These are phyloP conservation scores for Ciborinia camelliae DNA, from an alignment of 2,329 filamentous ascomycete genomes.

Conservation along the genomic window DNA sequence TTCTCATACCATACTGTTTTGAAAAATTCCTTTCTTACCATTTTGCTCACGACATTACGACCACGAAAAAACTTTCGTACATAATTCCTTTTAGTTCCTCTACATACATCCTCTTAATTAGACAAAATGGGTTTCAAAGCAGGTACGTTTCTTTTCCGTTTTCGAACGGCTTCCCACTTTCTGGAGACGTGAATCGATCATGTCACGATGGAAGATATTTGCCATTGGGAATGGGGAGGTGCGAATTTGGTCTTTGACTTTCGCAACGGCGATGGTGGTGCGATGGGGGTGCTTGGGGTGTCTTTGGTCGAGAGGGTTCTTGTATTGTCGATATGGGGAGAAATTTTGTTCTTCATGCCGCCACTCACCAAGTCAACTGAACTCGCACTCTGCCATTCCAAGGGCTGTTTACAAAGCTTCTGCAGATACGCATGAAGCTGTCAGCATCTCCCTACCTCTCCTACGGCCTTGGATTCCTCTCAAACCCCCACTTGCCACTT, in stretches of 20 bases:
- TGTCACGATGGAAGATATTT: slow-evolving; percentile 23
- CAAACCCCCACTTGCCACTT: background rate
- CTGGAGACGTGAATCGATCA: slow-evolving; percentile 18
- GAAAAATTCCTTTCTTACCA: background rate
- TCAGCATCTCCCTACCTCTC: background rate
- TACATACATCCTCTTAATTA: slow-evolving; percentile 28
- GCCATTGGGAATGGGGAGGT: slow-evolving; percentile 4
- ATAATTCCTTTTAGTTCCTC: slow-evolving; percentile 5
- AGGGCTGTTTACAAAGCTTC: background rate
- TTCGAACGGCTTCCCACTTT: background rate
- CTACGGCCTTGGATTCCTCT: background rate
- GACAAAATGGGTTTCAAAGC: slow-evolving; percentile 42
- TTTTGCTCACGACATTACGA: slow-evolving; percentile 7
- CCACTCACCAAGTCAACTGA: background rate
- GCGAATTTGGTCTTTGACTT: background rate
- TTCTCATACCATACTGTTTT: background rate
- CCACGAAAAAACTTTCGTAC: background rate
- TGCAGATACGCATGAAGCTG: background rate
- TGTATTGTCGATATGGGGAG: background rate
- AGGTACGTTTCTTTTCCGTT: slow-evolving; percentile 37
- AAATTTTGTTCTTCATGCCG: background rate
- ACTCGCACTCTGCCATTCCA: background rate
- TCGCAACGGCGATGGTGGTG: background rate
- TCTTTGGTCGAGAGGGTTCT: background rate
- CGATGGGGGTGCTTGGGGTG: background rate